Evolutionary conservation across 805 yeast genomes (phyloP), one percentile per base, ranked within the genome.

Genomic region (Maudiozyma serrabonitensis): DNA sequence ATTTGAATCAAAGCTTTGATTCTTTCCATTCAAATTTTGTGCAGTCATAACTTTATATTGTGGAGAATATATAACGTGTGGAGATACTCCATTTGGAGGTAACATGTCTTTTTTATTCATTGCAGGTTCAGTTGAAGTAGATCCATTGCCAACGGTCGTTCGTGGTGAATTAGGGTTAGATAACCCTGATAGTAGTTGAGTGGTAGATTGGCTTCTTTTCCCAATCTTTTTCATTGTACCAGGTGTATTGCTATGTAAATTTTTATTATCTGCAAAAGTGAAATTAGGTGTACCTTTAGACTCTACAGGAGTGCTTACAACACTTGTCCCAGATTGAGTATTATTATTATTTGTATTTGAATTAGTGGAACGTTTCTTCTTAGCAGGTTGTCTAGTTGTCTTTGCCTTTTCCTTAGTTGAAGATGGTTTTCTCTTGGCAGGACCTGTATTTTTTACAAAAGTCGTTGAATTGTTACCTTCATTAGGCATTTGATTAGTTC

Each of bases 61-160:
- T 8, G 47, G 47, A 2, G 50, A 48, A 16, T 41, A 48, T 28
- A 45, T 16, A 4, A 48, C 43, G 12, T 48, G 50, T 18, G 47
- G 50, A 18, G 47, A 48, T 4, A 45, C 41, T 34, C 45, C 47
- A 26, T 43, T 48, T 19, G 50, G 50, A 28, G 50, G 50, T 18
- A 41, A 19, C 50, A 48, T 48, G 19, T 45, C 50, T n/a, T 44
- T 48, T 18, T 48, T 48, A 13, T 16, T 28, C 8, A 23, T 6
- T 12, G 18, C 4, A 7, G 21, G n/a, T 31, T 31, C 39, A 38
- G 38, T 31, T 2, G 35, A n/a, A 6, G 34, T 11, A 8, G 45
- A 18, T n/a, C 12, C 15, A 4, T 23, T 23, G 32, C 25, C 35
- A 9, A 40, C 9, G 1, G 16, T 23, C 16, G 13, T 46, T 16